Evolutionary conservation across 2,329 filamentous ascomycete species (phyloP).

Genomic region (Mollisia scopiformis): DNA sequence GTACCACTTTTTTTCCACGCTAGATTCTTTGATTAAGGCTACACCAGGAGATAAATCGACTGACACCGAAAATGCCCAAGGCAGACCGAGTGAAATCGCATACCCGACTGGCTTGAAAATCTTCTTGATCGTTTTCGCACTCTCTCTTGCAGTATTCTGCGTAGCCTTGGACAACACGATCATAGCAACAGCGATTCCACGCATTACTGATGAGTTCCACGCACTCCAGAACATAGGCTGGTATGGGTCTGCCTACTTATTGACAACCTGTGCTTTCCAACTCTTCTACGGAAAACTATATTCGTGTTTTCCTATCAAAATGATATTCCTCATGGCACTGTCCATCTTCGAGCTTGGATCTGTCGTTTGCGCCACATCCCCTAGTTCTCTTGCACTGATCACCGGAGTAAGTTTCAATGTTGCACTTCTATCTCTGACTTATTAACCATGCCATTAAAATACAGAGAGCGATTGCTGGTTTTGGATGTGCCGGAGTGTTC

Average conservation of each 20-base stretch:
- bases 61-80: no score
- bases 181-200: conserved; percentile 3
- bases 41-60: no score
- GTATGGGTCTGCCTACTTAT: conserved; percentile 31
- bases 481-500: conserved; percentile 32
- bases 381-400: conserved; percentile 29
- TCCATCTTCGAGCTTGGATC: conserved; percentile 31
- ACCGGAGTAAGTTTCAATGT: no score
- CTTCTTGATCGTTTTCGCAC: no score
- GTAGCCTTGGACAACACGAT: no score
- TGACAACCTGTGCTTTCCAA: conserved; percentile 16
- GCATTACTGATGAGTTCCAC: conserved; percentile 3
- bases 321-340: conserved; percentile 20
- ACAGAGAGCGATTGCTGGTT: conserved; percentile 32
- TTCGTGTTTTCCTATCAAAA: conserved; percentile 22
- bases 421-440: no score
- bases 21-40: no score
- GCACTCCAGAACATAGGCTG: not conserved
- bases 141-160: no score
- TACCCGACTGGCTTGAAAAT: no score
- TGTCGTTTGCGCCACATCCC: conserved; percentile 24
- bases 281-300: conserved; percentile 23
- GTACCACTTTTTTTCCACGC: no score
- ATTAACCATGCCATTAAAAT: no score
- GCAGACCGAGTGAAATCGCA: no score